Conservation (phyloP, 2,329 filamentous ascomycete species). For the Fusarium solani-melongenae region DNA sequence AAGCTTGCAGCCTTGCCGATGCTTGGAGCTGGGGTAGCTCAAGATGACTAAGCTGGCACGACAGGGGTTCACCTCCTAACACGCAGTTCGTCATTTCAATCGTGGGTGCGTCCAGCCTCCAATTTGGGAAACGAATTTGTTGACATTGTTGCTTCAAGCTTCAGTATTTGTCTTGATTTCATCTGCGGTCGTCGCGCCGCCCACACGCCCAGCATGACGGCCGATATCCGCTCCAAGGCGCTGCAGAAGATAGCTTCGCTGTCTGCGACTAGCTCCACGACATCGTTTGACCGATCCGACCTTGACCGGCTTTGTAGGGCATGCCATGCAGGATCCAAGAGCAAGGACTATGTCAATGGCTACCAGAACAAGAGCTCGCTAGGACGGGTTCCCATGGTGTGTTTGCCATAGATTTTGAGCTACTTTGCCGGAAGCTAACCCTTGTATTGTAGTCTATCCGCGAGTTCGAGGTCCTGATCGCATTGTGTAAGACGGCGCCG, state of each 20-base stretch:
- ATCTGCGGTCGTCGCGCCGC: constrained; percentile 2
- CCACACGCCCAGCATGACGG: constrained; percentile 54
- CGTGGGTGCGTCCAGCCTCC: constrained; percentile 11
- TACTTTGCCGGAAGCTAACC: constrained; percentile 28
- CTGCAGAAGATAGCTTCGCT: constrained; percentile 74
- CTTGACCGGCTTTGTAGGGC: constrained; percentile 71
- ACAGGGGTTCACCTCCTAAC: constrained; percentile 42
- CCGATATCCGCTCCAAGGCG: constrained; percentile 70
- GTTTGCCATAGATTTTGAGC: constrained; percentile 12
- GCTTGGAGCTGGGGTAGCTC: constrained; percentile 48
- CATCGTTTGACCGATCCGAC: constrained; percentile 70
- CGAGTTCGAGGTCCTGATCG: constrained; percentile 91
- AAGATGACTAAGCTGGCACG: constrained; percentile 53
- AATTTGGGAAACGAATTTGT: constrained; percentile 25
- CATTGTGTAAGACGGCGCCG: constrained; percentile 90
- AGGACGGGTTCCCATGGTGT: constrained; percentile 71
- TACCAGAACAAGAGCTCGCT: constrained; percentile 57
- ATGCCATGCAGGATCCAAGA: constrained; percentile 60
- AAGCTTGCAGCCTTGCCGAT: constrained; percentile 64
- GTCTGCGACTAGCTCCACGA: constrained; percentile 65
- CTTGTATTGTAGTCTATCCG: constrained; percentile 76
- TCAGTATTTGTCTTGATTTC: constrained; percentile 9
- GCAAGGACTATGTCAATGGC: constrained; percentile 61
- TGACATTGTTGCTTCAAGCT: constrained; percentile 23
- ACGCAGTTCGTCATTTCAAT: constrained; percentile 35